Conservation (phyloP, 2,329 filamentous ascomycete genomes). For the Lasiodiplodia citricola region DNA sequence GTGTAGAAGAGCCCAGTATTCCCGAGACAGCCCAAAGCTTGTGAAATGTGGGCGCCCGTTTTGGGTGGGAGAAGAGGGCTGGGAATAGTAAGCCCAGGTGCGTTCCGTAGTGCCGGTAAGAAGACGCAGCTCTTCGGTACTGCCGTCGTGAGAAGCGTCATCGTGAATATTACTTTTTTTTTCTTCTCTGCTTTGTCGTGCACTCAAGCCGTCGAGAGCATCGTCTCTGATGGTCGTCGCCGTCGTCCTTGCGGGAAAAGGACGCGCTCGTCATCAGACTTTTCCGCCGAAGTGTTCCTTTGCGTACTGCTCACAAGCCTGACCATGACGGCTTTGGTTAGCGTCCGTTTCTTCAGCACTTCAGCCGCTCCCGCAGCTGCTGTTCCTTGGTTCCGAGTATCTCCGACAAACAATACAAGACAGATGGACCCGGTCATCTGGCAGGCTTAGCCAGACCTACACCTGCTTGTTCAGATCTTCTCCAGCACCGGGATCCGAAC, state of each 20-base stretch:
- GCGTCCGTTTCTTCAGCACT: slow-evolving; percentile 17
- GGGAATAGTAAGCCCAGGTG: background rate
- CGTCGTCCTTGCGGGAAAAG: background rate
- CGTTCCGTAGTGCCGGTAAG: slow-evolving; percentile 9
- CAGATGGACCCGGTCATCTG: background rate
- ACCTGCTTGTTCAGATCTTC: background rate
- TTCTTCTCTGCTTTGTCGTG: slow-evolving; percentile 7
- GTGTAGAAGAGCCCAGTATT: background rate
- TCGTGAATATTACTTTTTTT: slow-evolving; percentile 1
- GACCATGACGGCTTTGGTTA: slow-evolving; percentile 26
- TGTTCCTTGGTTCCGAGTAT: background rate
- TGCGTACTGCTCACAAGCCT: slow-evolving; percentile 91
- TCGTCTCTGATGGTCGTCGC: background rate
- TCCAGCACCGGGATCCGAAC: slow-evolving; percentile 1
- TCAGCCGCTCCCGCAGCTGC: background rate
- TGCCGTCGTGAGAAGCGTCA: background rate
- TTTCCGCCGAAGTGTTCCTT: slow-evolving; percentile 84
- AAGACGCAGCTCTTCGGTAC: background rate
- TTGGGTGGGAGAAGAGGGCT: background rate
- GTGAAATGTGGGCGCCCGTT: background rate
- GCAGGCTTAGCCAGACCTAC: background rate
- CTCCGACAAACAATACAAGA: slow-evolving; percentile 9
- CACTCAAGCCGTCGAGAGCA: background rate
- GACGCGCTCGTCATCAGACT: slow-evolving; percentile 5
- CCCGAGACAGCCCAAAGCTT: background rate